phyloP scores from a whole-genome alignment of 2,329 filamentous ascomycete species.

The Tolypocladium paradoxum region DNA sequence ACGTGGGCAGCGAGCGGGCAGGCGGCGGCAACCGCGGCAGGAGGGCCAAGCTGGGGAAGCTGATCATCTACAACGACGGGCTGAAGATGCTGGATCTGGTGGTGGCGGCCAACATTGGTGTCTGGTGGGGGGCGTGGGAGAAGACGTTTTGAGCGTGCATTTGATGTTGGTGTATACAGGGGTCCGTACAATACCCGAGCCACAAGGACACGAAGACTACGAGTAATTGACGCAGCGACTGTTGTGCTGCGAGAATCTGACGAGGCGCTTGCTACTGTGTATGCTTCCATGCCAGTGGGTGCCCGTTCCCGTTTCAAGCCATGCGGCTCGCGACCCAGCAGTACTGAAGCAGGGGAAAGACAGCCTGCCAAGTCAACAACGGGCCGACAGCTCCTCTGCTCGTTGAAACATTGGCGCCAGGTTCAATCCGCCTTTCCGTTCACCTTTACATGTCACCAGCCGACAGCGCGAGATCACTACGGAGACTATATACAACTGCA shows the following conservation, averaged over 20 bases:
- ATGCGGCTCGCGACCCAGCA: too few species aligned
- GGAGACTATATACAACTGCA: too few species aligned
- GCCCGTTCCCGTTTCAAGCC: too few species aligned
- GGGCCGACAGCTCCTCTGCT: too few species aligned
- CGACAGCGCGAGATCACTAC: too few species aligned
- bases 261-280: background rate
- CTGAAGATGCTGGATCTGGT: slow-evolving; percentile 92
- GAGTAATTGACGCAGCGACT: background rate
- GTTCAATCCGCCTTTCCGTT: too few species aligned
- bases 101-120: slow-evolving; percentile 79
- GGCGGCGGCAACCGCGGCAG: slow-evolving; percentile 80
- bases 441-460: too few species aligned
- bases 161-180: background rate
- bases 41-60: slow-evolving; percentile 84
- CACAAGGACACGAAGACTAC: background rate
- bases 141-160: slow-evolving; percentile 27
- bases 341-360: too few species aligned
- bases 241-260: background rate
- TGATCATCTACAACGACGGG: slow-evolving; percentile 82
- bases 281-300: too few species aligned
- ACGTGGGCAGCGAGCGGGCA: slow-evolving; percentile 69
- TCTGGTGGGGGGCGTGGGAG: slow-evolving; percentile 91
- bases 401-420: too few species aligned
- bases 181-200: background rate
- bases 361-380: too few species aligned